Base-by-base conservation (phyloP, 2,329 filamentous ascomycete genomes). In the Sarocladium brachiariae region DNA sequence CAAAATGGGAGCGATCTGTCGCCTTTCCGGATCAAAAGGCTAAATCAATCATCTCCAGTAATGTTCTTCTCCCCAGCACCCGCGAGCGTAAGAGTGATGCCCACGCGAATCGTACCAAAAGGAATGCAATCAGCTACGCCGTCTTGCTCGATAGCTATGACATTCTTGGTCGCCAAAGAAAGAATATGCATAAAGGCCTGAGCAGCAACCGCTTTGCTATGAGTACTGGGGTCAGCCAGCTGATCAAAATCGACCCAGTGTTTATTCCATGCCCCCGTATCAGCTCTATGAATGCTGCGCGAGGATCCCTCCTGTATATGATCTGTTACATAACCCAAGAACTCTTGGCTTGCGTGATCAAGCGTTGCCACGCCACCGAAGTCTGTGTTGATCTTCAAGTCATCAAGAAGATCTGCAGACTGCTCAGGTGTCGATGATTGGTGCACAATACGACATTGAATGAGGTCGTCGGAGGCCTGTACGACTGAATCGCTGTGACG, bases 151-250 rank as follows among this genome's bases (percentile, higher is more conserved):
- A 91, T 80, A 16, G 68, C 63, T 39, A 92, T 68, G 51, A 78
- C 64, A 2, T 76, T 76, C 65, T 83, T 88, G 2, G 81, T 89
- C 5, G 80, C 83, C 38, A 93, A 74, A 10, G 77, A 74, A 13
- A 95, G 75, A 2, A 88, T 74, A 63, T 93, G 87, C 68, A 86
- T 80, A 61, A 89, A 85, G 0, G 83, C 88, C 63, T 90, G 86
- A 2, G 86, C 83, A 8, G 85, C 87, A 11, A 89, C 81, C 25
- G 79, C 70, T 31, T 72, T 75, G 25, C 78, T 80, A 37, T 70
- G 68, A 43, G 72, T 66, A 9, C 61, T 61, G 0, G 81, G 76
- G n/a, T 79, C 73, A 39, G 93, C 79, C 9, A 96, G 68, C 46
- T 81, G 70, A 41, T 84, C 80, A 60, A 96, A 95, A 0, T 75